Percentiles rank a stretch among this genome's conserved stretches.
Evolutionary conservation across 2,329 filamentous ascomycete species (phyloP).

Genomic region (Hysterium pulicare): DNA sequence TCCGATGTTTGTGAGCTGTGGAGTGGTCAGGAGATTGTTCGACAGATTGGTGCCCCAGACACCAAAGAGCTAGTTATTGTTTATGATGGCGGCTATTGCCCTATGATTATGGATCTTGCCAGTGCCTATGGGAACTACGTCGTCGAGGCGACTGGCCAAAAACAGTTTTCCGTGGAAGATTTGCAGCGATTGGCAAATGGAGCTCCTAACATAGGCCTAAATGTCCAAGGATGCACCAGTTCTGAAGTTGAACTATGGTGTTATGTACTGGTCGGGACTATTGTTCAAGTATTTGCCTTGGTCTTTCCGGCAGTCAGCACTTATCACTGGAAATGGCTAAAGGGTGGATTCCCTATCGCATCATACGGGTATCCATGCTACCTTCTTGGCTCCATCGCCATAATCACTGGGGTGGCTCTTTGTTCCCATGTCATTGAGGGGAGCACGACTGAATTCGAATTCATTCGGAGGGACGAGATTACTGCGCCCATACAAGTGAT

Average conservation of each 20-base stretch:
- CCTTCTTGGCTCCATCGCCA: neutral
- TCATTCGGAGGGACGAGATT: neutral
- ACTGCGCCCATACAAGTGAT: neutral
- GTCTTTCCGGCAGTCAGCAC: neutral
- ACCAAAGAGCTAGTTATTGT: neutral
- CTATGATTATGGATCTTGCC: too few species aligned
- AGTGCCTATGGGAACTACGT: too few species aligned
- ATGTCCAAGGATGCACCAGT: neutral
- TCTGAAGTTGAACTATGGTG: neutral
- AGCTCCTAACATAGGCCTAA: neutral
- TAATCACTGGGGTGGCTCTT: neutral
- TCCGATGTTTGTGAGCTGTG: slow-evolving; percentile 18
- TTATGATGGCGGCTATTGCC: too few species aligned
- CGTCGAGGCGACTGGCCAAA: too few species aligned
- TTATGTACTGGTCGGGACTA: neutral
- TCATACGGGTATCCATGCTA: neutral
- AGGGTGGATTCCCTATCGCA: neutral
- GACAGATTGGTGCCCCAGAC: neutral
- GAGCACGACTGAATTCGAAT: neutral
- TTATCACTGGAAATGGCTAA: neutral
- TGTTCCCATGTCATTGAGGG: neutral
- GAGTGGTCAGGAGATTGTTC: neutral
- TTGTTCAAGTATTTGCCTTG: neutral
- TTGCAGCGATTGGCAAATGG: neutral
- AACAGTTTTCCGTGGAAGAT: too few species aligned